Evolutionary conservation across 1,139 yeast genomes (phyloP).

Genomic region (Candida gigantensis): DNA sequence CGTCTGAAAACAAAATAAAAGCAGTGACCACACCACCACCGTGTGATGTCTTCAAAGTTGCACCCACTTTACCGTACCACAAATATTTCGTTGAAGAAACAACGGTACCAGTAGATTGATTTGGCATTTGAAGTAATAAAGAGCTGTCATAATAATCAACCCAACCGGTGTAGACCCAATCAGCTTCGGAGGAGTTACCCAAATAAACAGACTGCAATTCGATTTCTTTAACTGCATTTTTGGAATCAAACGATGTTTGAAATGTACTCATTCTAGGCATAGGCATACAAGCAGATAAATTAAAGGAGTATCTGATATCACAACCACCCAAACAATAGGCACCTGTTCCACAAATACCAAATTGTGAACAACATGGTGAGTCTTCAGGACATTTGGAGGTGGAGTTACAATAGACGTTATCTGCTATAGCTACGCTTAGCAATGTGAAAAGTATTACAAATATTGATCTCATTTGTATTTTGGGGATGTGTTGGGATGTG

Average conservation of each 20-base stretch:
- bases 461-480: constrained; percentile 8
- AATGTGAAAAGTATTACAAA: constrained; percentile 12
- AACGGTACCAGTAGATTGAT: constrained; percentile 75
- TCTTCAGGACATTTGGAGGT: constrained; percentile 64
- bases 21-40: constrained; percentile 83
- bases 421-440: constrained; percentile 14
- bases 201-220: constrained; percentile 49
- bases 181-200: constrained; percentile 68
- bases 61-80: constrained; percentile 84
- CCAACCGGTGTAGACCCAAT: constrained; percentile 78
- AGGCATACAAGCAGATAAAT: constrained; percentile 68
- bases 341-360: constrained; percentile 86
- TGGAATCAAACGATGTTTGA: constrained; percentile 40
- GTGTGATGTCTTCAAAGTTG: constrained; percentile 71
- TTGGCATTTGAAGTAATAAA: constrained; percentile 74
- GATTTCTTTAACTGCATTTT: constrained; percentile 21
- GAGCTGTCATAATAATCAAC: constrained; percentile 56
- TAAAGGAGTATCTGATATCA: constrained; percentile 66
- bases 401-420: constrained; percentile 44
- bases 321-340: constrained; percentile 81
- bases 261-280: constrained; percentile 44
- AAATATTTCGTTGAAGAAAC: constrained; percentile 75
- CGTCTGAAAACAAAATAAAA: constrained; percentile 80
- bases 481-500: neutral
- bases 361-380: constrained; percentile 80